phyloP scores from a whole-genome alignment of 345 rosid genomes.

The Durio zibethinus region DNA sequence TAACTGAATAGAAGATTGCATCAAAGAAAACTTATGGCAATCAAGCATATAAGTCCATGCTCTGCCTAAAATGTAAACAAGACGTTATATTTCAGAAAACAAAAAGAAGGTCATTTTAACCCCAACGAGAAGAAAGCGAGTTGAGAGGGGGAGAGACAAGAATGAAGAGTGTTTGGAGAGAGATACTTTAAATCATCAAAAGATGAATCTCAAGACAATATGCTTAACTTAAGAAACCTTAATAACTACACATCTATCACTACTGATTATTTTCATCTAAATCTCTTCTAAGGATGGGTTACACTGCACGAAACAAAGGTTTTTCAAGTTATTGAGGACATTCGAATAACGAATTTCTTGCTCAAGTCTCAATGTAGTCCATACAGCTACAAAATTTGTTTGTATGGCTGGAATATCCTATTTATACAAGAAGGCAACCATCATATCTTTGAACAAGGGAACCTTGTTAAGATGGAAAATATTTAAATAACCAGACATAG shows the following conservation, averaged over 20 bases:
- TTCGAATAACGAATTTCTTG: not conserved
- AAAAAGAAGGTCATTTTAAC: not conserved
- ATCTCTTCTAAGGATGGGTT: not conserved
- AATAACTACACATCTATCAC: not conserved
- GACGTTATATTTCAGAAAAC: no score
- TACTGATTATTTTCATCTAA: not conserved
- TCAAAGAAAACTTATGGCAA: not conserved
- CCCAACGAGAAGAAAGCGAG: not conserved
- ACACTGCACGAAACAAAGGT: not conserved
- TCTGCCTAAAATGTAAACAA: no score
- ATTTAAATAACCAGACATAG: slow-evolving; percentile 11
- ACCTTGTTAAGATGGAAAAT: not conserved
- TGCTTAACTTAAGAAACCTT: not conserved
- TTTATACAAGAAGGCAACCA: not conserved
- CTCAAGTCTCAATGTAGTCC: not conserved
- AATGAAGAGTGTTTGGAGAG: not conserved
- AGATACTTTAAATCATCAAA: not conserved
- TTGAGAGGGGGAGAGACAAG: not conserved
- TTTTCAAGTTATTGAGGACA: not conserved
- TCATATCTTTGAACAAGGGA: not conserved
- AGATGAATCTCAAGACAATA: slow-evolving; percentile 4
- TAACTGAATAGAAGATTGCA: not conserved
- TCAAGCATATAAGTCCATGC: not conserved
- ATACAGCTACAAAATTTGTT: not conserved
- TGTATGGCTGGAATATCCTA: not conserved